Evolutionary conservation across 805 yeast species (phyloP).

Genomic region (Metschnikowia reukaufii): DNA sequence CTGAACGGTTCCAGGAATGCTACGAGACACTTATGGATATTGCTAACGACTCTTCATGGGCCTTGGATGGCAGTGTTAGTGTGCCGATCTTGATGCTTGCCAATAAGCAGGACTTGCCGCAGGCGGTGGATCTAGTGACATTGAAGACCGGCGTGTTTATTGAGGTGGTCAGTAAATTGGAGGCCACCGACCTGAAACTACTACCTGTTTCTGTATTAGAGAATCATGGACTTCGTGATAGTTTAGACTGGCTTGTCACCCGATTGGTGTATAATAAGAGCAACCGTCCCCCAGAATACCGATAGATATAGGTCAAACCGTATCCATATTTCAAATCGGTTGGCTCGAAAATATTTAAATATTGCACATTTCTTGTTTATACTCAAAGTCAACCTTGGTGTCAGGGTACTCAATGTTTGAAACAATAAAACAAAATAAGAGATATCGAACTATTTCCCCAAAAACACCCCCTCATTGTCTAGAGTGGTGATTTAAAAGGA

Average conservation of each 20-base stretch:
- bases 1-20: constrained; percentile 80
- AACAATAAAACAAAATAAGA: no score
- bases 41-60: constrained; percentile 46
- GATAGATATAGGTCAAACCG: no score
- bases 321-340: no score
- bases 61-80: constrained; percentile 40
- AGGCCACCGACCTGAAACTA: constrained; percentile 89
- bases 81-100: constrained; percentile 94
- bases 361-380: no score
- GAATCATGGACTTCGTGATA: constrained; percentile 81
- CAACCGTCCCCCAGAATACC: constrained; percentile 58
- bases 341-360: no score
- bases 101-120: constrained; percentile 79
- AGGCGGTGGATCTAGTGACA: constrained; percentile 48
- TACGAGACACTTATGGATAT: constrained; percentile 57
- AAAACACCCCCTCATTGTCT: no score
- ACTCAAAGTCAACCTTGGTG: no score
- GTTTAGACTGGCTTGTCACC: constrained; percentile 84
- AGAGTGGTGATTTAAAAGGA: no score
- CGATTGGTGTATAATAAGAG: constrained; percentile 67
- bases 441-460: no score
- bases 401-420: no score
- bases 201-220: constrained; percentile 85
- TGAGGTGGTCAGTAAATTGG: constrained; percentile 75
- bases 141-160: constrained; percentile 81